Evolutionary conservation across 345 rosid species (phyloP), one percentile per base, ranked within the genome.

Genomic region (Boechera retrofracta): DNA sequence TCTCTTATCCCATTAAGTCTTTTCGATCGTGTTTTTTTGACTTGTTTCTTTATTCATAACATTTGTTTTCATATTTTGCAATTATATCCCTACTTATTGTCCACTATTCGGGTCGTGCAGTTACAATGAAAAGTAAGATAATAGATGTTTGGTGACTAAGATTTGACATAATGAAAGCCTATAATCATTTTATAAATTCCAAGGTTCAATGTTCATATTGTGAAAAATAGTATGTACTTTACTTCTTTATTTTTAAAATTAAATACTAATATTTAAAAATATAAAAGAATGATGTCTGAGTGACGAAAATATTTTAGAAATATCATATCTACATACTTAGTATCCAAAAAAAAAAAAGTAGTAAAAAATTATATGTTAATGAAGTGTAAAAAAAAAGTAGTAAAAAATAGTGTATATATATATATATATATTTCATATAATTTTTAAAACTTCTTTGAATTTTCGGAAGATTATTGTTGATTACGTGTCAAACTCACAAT

Each of bases 1-100:
- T 74, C 85, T 74, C 75, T 74, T 71, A 52, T 70, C 77, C 79
- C 76, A 31, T 67, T 29, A 67, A 66, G 15, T 67, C 51, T 74
- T 67, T 48, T n/a, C 52, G 24, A 75, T 58, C 60, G 10, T 62
- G 68, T 42, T 26, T 63, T 63, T 21, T 51, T 64, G 21, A 6
- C 9, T 64, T 24, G 8, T 26, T 58, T n/a, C 11, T 6, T 41
- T 41, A 5, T 2, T 10, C 2, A 7, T 48, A 58, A 59, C 9
- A 53, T 5, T 29, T 49, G 16, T 36, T 38, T 35, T 60, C 29
- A 11, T 60, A 21, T 26, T 61, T 61, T 61, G 51, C 60, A 60
- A 6, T 5, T 60, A 10, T 13, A 48, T 29, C 7, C 66, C 33
- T 47, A 13, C 36, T 47, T 47, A 48, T 0, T 60, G 48, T 48